Conservation (phyloP, 768 basidiomycete species). For the Rhizopogon vesiculosus region DNA sequence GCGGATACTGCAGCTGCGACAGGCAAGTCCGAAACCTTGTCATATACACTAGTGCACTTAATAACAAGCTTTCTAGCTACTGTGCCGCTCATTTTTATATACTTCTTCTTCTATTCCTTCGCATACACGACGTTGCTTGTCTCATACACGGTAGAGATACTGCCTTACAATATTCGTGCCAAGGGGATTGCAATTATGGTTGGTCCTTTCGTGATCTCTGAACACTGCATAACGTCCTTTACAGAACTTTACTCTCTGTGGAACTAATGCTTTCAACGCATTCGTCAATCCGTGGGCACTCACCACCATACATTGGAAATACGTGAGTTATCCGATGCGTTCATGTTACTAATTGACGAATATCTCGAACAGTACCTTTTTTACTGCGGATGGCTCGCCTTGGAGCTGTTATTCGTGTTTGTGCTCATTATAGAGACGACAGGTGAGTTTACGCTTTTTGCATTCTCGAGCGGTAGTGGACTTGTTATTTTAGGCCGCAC, state of each 20-base stretch:
- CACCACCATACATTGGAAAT: slow-evolving; percentile 45
- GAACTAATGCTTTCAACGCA: slow-evolving; percentile 73
- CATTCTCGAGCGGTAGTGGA: slow-evolving; percentile 8
- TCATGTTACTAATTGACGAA: background rate
- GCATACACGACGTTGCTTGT: slow-evolving; percentile 74
- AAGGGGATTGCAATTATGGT: slow-evolving; percentile 79
- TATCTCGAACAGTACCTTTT: slow-evolving; percentile 41
- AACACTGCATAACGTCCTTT: background rate
- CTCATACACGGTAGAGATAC: slow-evolving; percentile 66
- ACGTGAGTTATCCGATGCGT: slow-evolving; percentile 17
- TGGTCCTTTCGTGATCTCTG: slow-evolving; percentile 9
- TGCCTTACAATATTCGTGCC: slow-evolving; percentile 76
- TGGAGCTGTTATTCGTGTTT: slow-evolving; percentile 56
- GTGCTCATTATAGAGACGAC: slow-evolving; percentile 58
- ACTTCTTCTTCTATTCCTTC: slow-evolving; percentile 51
- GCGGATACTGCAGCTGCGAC: slow-evolving; percentile 26
- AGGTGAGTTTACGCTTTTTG: slow-evolving; percentile 30
- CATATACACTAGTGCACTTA: background rate
- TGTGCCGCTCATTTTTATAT: slow-evolving; percentile 62
- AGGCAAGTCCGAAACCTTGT: slow-evolving; percentile 4
- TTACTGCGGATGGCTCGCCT: slow-evolving; percentile 58
- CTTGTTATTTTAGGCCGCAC: slow-evolving; percentile 41
- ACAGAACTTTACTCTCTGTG: slow-evolving; percentile 58
- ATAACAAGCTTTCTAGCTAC: slow-evolving; percentile 36
- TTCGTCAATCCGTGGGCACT: slow-evolving; percentile 79